phyloP scores from a whole-genome alignment of 1,284 basidiomycete genomes.

The Singerocomus rubriflavus region DNA sequence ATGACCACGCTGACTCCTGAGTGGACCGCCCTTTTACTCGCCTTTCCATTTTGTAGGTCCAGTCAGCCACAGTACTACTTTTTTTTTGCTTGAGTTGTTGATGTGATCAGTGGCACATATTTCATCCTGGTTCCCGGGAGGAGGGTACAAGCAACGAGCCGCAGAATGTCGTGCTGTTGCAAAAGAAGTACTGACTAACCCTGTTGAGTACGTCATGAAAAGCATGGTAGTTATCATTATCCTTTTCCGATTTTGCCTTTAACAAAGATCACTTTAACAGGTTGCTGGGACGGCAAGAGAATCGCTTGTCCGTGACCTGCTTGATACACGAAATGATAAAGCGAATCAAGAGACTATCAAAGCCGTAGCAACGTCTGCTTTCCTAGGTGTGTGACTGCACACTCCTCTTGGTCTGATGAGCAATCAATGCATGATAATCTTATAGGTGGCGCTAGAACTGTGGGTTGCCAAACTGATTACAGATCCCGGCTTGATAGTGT shows the following conservation, averaged over 20 bases:
- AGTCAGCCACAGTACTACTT: conserved; percentile 9
- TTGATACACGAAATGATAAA: conserved; percentile 3
- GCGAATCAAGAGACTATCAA: conserved; percentile 17
- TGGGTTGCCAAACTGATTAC: conserved; percentile 5
- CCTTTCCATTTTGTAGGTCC: conserved; percentile 28
- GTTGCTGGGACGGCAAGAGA: conserved; percentile 19
- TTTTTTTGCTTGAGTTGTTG: conserved; percentile 22
- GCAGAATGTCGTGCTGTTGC: conserved; percentile 26
- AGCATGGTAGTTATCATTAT: conserved; percentile 27
- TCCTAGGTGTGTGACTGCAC: conserved; percentile 19
- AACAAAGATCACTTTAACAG: conserved; percentile 7
- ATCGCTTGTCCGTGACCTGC: conserved; percentile 23
- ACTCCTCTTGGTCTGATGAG: not conserved
- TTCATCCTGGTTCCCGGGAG: conserved; percentile 40
- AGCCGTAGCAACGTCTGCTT: conserved; percentile 27
- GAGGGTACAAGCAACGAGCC: conserved; percentile 28
- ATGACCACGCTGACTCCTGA: conserved; percentile 22
- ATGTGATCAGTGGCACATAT: conserved; percentile 24
- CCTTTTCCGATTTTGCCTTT: not conserved
- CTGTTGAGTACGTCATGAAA: conserved; percentile 33
- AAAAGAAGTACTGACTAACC: conserved; percentile 26
- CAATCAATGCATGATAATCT: not conserved
- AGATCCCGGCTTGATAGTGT: not conserved
- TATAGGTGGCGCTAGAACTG: conserved; percentile 30
- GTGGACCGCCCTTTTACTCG: conserved; percentile 18